Conservation (phyloP, 1,284 basidiomycete species). For the Malassezia caprae region DNA sequence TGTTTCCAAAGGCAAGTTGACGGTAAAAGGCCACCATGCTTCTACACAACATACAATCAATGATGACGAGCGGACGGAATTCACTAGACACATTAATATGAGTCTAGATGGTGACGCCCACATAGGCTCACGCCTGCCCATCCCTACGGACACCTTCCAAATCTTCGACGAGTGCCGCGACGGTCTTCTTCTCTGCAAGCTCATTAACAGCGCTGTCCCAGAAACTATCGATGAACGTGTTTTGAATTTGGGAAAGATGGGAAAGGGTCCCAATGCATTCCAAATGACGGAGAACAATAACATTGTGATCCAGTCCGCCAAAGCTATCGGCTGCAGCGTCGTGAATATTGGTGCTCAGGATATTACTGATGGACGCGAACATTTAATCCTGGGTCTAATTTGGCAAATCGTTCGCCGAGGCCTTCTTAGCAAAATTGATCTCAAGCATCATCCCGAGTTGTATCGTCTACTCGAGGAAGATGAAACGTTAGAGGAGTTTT, state of each 20-base stretch:
- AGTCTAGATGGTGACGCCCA: conserved; percentile 82
- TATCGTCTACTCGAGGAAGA: conserved; percentile 91
- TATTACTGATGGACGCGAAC: conserved; percentile 84
- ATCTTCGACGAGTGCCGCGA: conserved; percentile 93
- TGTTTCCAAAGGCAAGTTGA: conserved; percentile 66
- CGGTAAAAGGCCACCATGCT: conserved; percentile 84
- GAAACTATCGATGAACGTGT: conserved; percentile 98
- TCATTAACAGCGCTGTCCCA: conserved; percentile 97
- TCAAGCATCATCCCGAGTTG: conserved; percentile 93
- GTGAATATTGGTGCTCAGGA: conserved; percentile 95
- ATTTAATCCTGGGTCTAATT: conserved; percentile 93
- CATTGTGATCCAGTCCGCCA: conserved; percentile 93
- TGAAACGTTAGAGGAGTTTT: conserved; percentile 89
- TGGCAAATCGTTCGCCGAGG: conserved; percentile 97
- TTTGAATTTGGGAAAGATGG: conserved; percentile 58
- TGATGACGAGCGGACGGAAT: conserved; percentile 88
- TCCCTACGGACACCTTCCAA: conserved; percentile 97
- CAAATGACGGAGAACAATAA: conserved; percentile 99
- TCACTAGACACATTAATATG: conserved; percentile 93
- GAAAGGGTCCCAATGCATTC: conserved; percentile 67
- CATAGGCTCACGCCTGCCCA: conserved; percentile 71
- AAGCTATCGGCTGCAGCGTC: conserved; percentile 94
- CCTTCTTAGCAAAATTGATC: conserved; percentile 84
- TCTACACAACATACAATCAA: conserved; percentile 97
- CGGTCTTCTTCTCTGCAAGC: conserved; percentile 89